Percentiles rank a stretch among this genome's conserved stretches.
phyloP scores from a whole-genome alignment of 2,329 filamentous ascomycete genomes.

The Dryadomyces quercivorus region DNA sequence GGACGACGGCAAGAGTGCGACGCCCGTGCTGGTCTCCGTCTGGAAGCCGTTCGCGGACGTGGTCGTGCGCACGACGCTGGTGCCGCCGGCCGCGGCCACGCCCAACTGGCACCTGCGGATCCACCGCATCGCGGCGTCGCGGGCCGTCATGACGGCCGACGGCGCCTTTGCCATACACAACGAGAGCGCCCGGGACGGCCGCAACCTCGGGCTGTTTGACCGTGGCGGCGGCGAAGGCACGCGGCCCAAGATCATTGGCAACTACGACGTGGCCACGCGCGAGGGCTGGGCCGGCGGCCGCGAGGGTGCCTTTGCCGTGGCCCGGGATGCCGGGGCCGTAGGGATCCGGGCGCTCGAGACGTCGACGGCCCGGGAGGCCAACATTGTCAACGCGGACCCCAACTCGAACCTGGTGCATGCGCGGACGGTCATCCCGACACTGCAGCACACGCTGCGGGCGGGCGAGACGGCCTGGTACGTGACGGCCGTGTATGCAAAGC shows the following conservation, averaged over 20 bases:
- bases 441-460: constrained; percentile 47
- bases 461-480: constrained; percentile 54
- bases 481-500: constrained; percentile 60
- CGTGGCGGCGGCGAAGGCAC: constrained; percentile 36
- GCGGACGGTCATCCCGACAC: constrained; percentile 57
- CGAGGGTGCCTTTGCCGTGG: constrained; percentile 44
- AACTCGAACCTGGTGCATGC: constrained; percentile 68
- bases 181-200: constrained; percentile 25
- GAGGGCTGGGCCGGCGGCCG: constrained; percentile 35
- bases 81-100: constrained; percentile 44
- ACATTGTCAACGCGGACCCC: constrained; percentile 62
- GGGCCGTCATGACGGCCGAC: constrained; percentile 59
- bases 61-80: constrained; percentile 48
- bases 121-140: constrained; percentile 47
- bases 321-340: constrained; percentile 41
- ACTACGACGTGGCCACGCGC: constrained; percentile 44
- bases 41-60: constrained; percentile 65
- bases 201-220: constrained; percentile 41
- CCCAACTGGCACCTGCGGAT: constrained; percentile 60
- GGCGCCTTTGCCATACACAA: constrained; percentile 61
- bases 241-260: constrained; percentile 43
- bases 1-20: constrained; percentile 21
- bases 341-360: constrained; percentile 43
- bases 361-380: constrained; percentile 38
- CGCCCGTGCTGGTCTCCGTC: constrained; percentile 50